phyloP scores from a whole-genome alignment of 169 alveolate genomes.

The Amoebophrya sp. region DNA sequence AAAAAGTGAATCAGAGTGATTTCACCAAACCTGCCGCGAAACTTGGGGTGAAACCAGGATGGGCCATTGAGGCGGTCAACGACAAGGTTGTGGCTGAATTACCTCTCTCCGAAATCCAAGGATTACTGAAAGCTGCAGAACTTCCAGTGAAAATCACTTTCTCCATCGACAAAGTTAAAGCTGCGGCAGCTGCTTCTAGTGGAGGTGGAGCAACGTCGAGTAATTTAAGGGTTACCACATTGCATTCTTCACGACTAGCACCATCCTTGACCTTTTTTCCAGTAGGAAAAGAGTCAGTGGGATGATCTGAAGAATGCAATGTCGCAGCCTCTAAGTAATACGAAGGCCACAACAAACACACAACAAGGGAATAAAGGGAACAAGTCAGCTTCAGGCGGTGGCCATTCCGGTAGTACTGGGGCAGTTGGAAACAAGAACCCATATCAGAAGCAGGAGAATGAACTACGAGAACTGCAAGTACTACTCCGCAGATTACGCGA shows the following conservation, averaged over 20 bases:
- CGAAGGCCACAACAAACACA: no score
- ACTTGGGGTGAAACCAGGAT: background rate
- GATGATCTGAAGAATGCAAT: no score
- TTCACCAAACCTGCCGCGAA: background rate
- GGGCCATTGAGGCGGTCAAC: background rate
- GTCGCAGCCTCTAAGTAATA: no score
- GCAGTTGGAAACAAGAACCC: background rate
- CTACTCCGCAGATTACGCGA: slow-evolving; percentile 60
- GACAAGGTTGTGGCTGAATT: background rate
- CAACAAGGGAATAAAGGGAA: no score
- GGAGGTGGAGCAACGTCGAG: no score
- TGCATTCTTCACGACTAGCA: no score
- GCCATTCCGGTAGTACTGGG: no score
- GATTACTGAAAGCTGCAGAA: slow-evolving; percentile 10
- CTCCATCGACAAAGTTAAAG: background rate
- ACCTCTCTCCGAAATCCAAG: slow-evolving; percentile 1
- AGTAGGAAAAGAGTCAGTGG: no score
- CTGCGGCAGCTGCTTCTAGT: background rate
- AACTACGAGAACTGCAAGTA: slow-evolving; percentile 67
- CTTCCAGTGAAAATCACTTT: background rate
- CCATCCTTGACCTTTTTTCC: no score
- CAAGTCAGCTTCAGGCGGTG: no score
- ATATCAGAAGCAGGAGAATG: slow-evolving; percentile 39
- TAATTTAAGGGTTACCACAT: no score
- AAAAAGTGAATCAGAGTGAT: background rate